A percentile compares a stretch with the other conserved stretches of the same genome.
phyloP scores from a whole-genome alignment of 768 basidiomycete genomes.

The Sporobolomyces roseus region DNA sequence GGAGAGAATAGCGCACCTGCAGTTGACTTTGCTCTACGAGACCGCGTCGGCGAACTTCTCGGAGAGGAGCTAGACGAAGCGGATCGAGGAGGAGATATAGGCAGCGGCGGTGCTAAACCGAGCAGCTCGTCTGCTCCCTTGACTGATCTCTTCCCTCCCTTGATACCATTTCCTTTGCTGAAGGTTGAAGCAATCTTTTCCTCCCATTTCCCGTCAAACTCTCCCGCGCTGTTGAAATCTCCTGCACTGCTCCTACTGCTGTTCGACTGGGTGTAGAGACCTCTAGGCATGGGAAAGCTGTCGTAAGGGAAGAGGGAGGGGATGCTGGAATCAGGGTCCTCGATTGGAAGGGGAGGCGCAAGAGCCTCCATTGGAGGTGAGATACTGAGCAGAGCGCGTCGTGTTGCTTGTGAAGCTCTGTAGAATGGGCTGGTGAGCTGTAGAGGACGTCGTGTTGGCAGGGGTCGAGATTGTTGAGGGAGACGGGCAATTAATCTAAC shows the following conservation, averaged over 20 bases:
- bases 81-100: background rate
- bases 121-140: background rate
- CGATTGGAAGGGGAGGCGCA: background rate
- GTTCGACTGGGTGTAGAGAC: slow-evolving; percentile 1
- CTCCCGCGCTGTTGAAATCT: background rate
- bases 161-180: background rate
- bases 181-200: too few relatives aligned
- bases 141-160: background rate
- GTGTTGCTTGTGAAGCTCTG: too few relatives aligned
- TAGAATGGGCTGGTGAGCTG: too few relatives aligned
- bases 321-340: slow-evolving; percentile 6
- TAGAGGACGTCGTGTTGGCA: too few relatives aligned
- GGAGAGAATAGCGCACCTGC: background rate
- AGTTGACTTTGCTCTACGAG: background rate
- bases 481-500: too few relatives aligned
- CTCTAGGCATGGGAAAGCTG: slow-evolving; percentile 11
- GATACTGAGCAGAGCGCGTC: too few relatives aligned
- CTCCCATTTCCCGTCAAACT: too few relatives aligned
- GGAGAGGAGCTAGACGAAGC: slow-evolving; percentile 4
- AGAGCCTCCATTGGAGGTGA: too few relatives aligned
- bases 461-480: too few relatives aligned
- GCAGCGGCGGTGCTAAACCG: slow-evolving; percentile 5
- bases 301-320: slow-evolving; percentile 15
- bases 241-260: background rate
- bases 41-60: background rate